Evolutionary conservation across 441 rosid species (phyloP).

Genomic region (Erodium moschatum): DNA sequence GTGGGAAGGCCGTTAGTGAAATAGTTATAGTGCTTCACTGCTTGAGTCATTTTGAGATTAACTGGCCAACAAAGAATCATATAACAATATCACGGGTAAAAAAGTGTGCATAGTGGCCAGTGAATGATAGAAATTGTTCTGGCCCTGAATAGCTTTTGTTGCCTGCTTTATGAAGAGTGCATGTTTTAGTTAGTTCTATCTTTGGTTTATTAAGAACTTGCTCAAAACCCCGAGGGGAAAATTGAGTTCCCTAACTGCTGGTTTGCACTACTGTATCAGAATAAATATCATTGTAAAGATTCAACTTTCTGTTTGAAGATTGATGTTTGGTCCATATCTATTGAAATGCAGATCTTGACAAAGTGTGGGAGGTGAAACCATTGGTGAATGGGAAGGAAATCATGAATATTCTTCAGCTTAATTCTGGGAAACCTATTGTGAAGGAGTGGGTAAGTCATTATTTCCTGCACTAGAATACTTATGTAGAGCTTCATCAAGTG

Average conservation of each 20-base stretch:
- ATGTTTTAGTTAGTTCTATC: too few species aligned
- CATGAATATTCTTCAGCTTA: slow-evolving; percentile 62
- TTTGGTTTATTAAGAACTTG: too few species aligned
- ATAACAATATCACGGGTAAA: neutral
- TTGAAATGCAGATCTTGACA: slow-evolving; percentile 55
- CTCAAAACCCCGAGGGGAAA: too few species aligned
- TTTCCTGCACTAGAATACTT: neutral
- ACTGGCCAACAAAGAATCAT: neutral
- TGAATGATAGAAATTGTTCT: too few species aligned
- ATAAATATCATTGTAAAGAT: neutral
- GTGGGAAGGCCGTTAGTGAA: too few species aligned
- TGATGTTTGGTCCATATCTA: neutral
- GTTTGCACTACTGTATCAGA: too few species aligned
- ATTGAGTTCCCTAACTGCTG: too few species aligned
- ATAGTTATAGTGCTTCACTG: neutral
- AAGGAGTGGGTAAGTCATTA: slow-evolving; percentile 64
- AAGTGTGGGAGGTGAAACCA: slow-evolving; percentile 70
- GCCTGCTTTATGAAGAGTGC: neutral
- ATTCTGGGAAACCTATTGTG: slow-evolving; percentile 68
- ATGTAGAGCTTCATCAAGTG: neutral
- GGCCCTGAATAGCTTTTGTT: neutral
- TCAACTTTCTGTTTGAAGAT: neutral
- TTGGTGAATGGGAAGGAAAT: slow-evolving; percentile 77
- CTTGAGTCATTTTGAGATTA: neutral
- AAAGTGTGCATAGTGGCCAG: neutral